Percentiles rank a stretch among this genome's conserved stretches.
Conservation (phyloP, 2,329 filamentous ascomycete species). For the Colletotrichum tamarilloi region DNA sequence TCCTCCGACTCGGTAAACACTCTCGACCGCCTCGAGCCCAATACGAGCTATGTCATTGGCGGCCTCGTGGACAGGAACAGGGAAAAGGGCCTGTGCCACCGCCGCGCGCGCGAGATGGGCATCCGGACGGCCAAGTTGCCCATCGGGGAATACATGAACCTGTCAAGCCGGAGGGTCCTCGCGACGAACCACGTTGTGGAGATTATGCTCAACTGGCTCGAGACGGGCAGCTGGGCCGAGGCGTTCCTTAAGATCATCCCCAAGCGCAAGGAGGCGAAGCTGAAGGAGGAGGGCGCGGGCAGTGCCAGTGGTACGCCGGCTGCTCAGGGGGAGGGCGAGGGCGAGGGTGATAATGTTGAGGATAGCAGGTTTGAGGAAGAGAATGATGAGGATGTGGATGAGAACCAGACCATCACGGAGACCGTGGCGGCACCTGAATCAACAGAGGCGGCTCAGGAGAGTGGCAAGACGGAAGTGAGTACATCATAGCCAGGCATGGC, state of each 20-base stretch:
- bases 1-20: constrained; percentile 92
- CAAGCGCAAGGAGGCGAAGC: constrained; percentile 83
- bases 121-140: constrained; percentile 91
- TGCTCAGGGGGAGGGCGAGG: constrained; percentile 34
- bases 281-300: constrained; percentile 56
- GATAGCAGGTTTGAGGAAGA: constrained; percentile 41
- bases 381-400: constrained; percentile 43
- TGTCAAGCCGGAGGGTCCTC: constrained; percentile 86
- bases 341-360: constrained; percentile 41
- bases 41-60: constrained; percentile 92
- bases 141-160: constrained; percentile 94
- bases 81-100: constrained; percentile 94
- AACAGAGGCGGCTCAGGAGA: constrained; percentile 15
- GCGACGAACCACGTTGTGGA: constrained; percentile 97
- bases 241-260: constrained; percentile 92
- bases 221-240: constrained; percentile 89
- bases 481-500: constrained; percentile 26
- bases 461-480: not conserved
- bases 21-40: constrained; percentile 83
- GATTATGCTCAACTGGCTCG: constrained; percentile 95
- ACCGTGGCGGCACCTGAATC: not conserved
- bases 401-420: constrained; percentile 38
- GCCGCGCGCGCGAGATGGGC: constrained; percentile 77
- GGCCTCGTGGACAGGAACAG: constrained; percentile 96
- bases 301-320: constrained; percentile 41